Evolutionary conservation across 2,329 filamentous ascomycete genomes (phyloP).

Genomic region (Epichloe uncinata): DNA sequence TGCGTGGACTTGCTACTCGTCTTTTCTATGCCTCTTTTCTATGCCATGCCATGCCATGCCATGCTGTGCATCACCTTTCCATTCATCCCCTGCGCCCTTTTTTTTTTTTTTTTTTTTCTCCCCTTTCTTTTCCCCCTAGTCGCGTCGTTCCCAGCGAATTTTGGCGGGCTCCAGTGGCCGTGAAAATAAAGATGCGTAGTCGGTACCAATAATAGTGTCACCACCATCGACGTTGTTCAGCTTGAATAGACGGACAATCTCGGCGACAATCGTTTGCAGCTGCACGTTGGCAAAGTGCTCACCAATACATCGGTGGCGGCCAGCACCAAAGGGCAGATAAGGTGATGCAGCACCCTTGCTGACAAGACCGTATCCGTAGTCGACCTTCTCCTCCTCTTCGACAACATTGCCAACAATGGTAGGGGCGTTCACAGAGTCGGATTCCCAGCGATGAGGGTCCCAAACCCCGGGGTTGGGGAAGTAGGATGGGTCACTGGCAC

Average conservation of each 20-base stretch:
- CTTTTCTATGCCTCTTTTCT: too few species aligned
- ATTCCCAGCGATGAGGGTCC: slow-evolving; percentile 87
- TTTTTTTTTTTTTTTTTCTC: too few species aligned
- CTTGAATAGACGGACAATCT: slow-evolving; percentile 66
- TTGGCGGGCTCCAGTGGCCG: slow-evolving; percentile 57
- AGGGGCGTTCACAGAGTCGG: slow-evolving; percentile 43
- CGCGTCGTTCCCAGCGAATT: slow-evolving; percentile 62
- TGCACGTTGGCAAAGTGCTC: slow-evolving; percentile 95
- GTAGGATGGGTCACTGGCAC: slow-evolving; percentile 54
- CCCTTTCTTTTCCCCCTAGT: slow-evolving; percentile 17
- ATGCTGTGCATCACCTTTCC: neutral
- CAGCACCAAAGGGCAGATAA: slow-evolving; percentile 89
- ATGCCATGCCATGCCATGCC: neutral
- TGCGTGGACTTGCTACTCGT: neutral
- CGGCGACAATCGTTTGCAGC: slow-evolving; percentile 70
- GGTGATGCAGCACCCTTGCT: slow-evolving; percentile 83
- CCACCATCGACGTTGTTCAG: slow-evolving; percentile 63
- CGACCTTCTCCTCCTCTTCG: slow-evolving; percentile 56
- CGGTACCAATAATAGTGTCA: slow-evolving; percentile 52
- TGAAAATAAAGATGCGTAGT: slow-evolving; percentile 60
- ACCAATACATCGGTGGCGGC: slow-evolving; percentile 86
- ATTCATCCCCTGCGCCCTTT: too few species aligned
- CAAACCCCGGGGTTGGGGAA: slow-evolving; percentile 75
- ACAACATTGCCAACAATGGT: slow-evolving; percentile 27
- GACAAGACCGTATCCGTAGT: slow-evolving; percentile 88